A percentile compares a stretch with the other conserved stretches of the same genome.
Conservation (phyloP, 1,284 basidiomycete genomes). For the Lignosus rhinocerotis region DNA sequence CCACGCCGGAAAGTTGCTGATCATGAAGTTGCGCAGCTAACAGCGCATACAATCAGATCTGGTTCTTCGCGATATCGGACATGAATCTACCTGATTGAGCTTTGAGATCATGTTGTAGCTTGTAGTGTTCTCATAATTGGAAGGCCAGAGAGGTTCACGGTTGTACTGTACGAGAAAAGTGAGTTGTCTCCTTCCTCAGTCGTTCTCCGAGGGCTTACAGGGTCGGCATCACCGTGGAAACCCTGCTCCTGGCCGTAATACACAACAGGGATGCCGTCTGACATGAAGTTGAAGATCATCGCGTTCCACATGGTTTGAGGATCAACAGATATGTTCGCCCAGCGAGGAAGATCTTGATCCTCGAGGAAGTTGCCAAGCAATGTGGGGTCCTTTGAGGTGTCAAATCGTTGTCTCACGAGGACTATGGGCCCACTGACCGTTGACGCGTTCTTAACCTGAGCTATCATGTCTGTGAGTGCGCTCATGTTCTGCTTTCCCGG, state of each 20-base stretch:
- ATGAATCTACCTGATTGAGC: constrained; percentile 55
- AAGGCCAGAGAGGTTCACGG: constrained; percentile 77
- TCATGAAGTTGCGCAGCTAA: constrained; percentile 66
- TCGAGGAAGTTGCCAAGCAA: constrained; percentile 59
- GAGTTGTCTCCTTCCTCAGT: not conserved
- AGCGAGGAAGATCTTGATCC: constrained; percentile 59
- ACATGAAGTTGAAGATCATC: constrained; percentile 38
- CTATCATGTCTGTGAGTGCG: constrained; percentile 33
- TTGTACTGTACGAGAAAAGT: constrained; percentile 48
- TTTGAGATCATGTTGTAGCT: constrained; percentile 61
- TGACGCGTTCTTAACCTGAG: constrained; percentile 35
- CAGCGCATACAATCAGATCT: too few species aligned
- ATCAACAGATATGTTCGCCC: constrained; percentile 42
- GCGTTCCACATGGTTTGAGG: constrained; percentile 39
- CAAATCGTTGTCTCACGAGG: not conserved
- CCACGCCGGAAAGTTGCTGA: constrained; percentile 59
- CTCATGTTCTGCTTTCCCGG: constrained; percentile 37
- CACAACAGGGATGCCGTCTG: constrained; percentile 49
- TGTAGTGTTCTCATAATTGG: constrained; percentile 61
- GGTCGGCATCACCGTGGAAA: constrained; percentile 41
- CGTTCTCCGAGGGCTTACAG: constrained; percentile 2
- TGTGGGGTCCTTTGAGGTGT: constrained; percentile 27
- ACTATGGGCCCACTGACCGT: constrained; percentile 21
- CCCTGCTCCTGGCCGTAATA: constrained; percentile 60
- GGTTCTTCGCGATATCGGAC: too few species aligned